Conservation (phyloP, 2,329 filamentous ascomycete species). For the Talaromyces pinophilus region DNA sequence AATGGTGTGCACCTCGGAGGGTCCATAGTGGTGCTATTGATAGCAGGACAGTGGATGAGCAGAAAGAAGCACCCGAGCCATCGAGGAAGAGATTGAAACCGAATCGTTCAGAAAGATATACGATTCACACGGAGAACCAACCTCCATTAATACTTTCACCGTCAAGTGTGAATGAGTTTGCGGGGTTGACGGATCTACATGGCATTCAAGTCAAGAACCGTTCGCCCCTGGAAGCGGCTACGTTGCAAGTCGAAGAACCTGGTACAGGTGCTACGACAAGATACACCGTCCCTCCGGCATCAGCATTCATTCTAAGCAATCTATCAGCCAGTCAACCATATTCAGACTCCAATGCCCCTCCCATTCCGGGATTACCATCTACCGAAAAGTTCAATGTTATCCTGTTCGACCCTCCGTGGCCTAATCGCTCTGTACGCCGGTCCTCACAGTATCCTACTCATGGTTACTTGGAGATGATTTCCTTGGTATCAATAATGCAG, state of each 20-base stretch:
- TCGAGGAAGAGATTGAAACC: background rate
- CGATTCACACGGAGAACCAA: background rate
- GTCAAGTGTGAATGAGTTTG: conserved; percentile 34
- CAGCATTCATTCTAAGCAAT: conserved; percentile 50
- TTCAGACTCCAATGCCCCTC: background rate
- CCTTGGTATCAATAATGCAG: conserved; percentile 39
- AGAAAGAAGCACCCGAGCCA: background rate
- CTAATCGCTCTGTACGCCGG: conserved; percentile 60
- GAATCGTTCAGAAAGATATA: background rate
- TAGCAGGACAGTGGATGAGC: conserved; percentile 27
- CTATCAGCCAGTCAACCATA: conserved; percentile 31
- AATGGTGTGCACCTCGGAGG: background rate
- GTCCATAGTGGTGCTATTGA: conserved; percentile 28
- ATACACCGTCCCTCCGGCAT: conserved; percentile 51
- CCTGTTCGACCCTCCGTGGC: conserved; percentile 65
- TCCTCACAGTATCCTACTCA: conserved; percentile 50
- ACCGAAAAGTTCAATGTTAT: conserved; percentile 57
- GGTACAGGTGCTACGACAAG: conserved; percentile 14
- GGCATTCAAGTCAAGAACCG: conserved; percentile 35
- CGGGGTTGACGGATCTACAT: conserved; percentile 28
- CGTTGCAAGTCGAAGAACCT: conserved; percentile 24
- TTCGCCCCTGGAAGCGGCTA: conserved; percentile 26
- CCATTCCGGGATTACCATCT: conserved; percentile 31
- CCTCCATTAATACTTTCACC: conserved; percentile 40
- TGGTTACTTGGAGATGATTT: conserved; percentile 32